Evolutionary conservation across 1,139 yeast species (phyloP).

Genomic region (Blastobotrys persicus): DNA sequence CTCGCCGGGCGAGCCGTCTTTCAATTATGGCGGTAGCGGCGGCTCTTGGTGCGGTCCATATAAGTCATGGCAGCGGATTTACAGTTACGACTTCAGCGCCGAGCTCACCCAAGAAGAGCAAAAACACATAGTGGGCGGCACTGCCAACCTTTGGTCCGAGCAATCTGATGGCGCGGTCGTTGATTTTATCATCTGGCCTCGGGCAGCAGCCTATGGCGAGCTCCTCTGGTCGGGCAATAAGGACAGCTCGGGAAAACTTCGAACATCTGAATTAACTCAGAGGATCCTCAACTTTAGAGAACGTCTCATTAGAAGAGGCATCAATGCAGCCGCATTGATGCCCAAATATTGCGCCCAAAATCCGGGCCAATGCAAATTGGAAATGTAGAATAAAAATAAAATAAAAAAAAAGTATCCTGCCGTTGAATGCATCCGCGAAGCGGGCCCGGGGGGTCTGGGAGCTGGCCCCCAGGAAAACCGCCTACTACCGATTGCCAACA

Average conservation of each 20-base stretch:
- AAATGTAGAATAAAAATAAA: not conserved
- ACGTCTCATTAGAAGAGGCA: conserved; percentile 43
- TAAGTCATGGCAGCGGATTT: conserved; percentile 50
- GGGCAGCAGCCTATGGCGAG: conserved; percentile 50
- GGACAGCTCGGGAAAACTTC: conserved; percentile 34
- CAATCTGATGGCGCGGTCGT: conserved; percentile 43
- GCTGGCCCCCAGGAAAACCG: too few species aligned
- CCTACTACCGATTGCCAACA: too few species aligned
- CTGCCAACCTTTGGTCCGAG: conserved; percentile 48
- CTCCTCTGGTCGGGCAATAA: conserved; percentile 48
- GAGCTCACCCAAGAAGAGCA: conserved; percentile 40
- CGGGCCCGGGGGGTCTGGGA: too few species aligned
- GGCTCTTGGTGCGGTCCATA: conserved; percentile 53
- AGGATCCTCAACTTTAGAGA: conserved; percentile 47
- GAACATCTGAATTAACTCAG: conserved; percentile 40
- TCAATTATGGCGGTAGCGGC: conserved; percentile 40
- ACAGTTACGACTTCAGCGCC: conserved; percentile 42
- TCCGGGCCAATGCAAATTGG: conserved; percentile 2
- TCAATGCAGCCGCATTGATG: conserved; percentile 42
- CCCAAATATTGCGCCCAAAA: conserved; percentile 41
- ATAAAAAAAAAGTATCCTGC: too few species aligned
- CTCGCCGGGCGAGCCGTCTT: conserved; percentile 33
- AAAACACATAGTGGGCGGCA: conserved; percentile 45
- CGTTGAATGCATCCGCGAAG: too few species aligned
- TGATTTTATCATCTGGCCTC: conserved; percentile 46